Percentiles rank a stretch among this genome's conserved stretches.
Conservation (phyloP, 768 basidiomycete genomes). For the Russula compacta region DNA sequence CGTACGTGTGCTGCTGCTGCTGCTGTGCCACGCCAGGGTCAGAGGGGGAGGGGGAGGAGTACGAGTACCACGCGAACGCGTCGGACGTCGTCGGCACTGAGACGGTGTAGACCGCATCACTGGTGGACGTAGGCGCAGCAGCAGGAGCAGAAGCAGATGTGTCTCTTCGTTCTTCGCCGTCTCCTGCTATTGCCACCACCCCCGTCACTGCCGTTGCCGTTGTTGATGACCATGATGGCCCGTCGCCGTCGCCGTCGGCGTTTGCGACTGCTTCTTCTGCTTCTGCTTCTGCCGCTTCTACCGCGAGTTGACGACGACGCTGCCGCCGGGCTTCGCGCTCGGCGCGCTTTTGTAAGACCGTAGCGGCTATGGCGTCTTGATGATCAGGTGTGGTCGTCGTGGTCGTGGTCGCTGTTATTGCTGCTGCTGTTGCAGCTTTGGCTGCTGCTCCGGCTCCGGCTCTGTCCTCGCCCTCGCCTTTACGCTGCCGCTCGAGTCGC, state of each 20-base stretch:
- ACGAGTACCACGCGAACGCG: conserved; percentile 57
- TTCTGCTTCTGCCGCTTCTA: background rate
- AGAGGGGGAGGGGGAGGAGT: too few relatives aligned
- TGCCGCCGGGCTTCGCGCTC: conserved; percentile 50
- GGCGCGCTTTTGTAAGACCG: conserved; percentile 45
- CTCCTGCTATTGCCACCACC: background rate
- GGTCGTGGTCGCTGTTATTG: conserved; percentile 20
- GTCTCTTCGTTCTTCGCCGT: background rate
- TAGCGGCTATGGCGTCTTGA: background rate
- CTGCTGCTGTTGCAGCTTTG: conserved; percentile 43
- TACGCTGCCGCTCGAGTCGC: conserved; percentile 34
- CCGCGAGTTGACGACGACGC: background rate
- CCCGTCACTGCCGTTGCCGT: background rate
- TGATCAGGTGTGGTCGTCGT: conserved; percentile 19
- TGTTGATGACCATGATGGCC: too few relatives aligned
- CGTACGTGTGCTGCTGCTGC: conserved; percentile 34
- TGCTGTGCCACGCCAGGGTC: background rate
- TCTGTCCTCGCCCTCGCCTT: conserved; percentile 26
- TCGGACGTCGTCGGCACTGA: conserved; percentile 58
- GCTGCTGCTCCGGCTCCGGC: too few relatives aligned
- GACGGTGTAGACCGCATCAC: conserved; percentile 38
- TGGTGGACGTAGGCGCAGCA: background rate
- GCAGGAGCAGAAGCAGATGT: background rate
- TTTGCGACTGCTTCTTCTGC: background rate
- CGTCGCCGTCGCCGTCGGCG: background rate